phyloP scores from a whole-genome alignment of 2,329 filamentous ascomycete genomes.

The Plenodomus tracheiphilus region DNA sequence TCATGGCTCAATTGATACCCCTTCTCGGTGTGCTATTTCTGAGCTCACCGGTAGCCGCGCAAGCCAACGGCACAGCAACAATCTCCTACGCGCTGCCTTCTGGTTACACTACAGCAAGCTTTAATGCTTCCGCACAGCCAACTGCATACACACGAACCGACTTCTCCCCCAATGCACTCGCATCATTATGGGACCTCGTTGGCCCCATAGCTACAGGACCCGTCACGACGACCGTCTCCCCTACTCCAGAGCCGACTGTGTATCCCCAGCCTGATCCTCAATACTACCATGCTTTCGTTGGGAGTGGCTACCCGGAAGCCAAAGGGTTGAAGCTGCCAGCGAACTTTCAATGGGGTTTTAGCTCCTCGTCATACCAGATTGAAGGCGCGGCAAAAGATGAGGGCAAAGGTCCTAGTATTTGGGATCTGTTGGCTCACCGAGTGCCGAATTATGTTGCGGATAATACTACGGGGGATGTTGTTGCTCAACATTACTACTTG shows the following conservation, averaged over 20 bases:
- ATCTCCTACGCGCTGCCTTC: slow-evolving; percentile 36
- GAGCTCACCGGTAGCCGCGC: slow-evolving; percentile 12
- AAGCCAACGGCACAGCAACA: slow-evolving; percentile 20
- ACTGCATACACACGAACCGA: slow-evolving; percentile 49
- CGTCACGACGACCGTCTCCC: slow-evolving; percentile 47
- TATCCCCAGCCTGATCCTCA: slow-evolving; percentile 44
- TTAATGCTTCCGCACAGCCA: slow-evolving; percentile 49
- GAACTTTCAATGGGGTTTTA: slow-evolving; percentile 50
- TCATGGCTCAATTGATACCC: slow-evolving; percentile 24
- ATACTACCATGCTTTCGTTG: slow-evolving; percentile 50
- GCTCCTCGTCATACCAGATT: slow-evolving; percentile 48
- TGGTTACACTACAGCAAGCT: slow-evolving; percentile 43
- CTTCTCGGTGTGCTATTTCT: slow-evolving; percentile 22
- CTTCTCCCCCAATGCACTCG: slow-evolving; percentile 53
- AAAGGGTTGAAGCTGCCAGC: slow-evolving; percentile 45
- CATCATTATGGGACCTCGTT: slow-evolving; percentile 52
- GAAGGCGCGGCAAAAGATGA: slow-evolving; percentile 50
- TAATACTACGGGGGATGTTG: slow-evolving; percentile 47
- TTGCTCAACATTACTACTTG: slow-evolving; percentile 48
- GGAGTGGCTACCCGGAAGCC: slow-evolving; percentile 37
- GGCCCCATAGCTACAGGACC: slow-evolving; percentile 49
- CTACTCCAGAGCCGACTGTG: slow-evolving; percentile 48
- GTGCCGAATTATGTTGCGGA: slow-evolving; percentile 47
- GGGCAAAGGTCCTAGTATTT: slow-evolving; percentile 50
- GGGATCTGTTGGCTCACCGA: slow-evolving; percentile 49